Conservation (phyloP, 1,284 basidiomycete species). For the Ceratobasidium sp. region DNA sequence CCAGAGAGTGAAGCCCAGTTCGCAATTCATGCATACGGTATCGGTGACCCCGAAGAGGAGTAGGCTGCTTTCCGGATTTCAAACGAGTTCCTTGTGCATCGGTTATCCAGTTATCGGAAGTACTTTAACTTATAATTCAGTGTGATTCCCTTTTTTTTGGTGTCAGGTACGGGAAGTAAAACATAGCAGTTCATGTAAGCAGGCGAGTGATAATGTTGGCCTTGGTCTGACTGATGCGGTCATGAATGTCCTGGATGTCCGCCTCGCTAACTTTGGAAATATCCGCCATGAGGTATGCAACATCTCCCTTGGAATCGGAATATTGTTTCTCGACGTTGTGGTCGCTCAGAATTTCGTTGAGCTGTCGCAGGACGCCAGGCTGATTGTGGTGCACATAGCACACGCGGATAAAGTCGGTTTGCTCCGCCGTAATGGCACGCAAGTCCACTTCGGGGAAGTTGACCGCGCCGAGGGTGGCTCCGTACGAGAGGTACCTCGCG, state of each 20-base stretch:
- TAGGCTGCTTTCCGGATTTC: constrained; percentile 7
- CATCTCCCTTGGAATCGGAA: constrained; percentile 93
- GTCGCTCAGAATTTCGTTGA: constrained; percentile 91
- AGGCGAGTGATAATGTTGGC: constrained; percentile 89
- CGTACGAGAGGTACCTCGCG: constrained; percentile 90
- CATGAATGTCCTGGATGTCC: constrained; percentile 84
- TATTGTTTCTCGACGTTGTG: constrained; percentile 99
- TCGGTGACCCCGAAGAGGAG: constrained; percentile 92
- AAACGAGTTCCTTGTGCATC: constrained; percentile 11
- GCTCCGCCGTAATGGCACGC: constrained; percentile 87
- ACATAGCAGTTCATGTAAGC: constrained; percentile 60
- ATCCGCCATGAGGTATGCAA: constrained; percentile 96
- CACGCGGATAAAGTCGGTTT: constrained; percentile 81
- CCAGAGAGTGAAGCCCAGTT: constrained; percentile 97
- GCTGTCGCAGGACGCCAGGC: constrained; percentile 93
- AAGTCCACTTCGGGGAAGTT: constrained; percentile 99
- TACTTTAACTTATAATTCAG: constrained; percentile 29
- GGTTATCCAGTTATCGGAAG: neutral
- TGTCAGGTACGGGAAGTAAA: constrained; percentile 50
- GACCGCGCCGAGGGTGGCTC: constrained; percentile 89
- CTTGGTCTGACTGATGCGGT: constrained; percentile 79
- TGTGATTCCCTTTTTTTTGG: constrained; percentile 41
- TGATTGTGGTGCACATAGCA: constrained; percentile 98
- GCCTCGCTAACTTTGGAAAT: constrained; percentile 86
- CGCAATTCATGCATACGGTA: constrained; percentile 87